Conservation (phyloP, 768 basidiomycete genomes). For the Rhodotorula toruloides region DNA sequence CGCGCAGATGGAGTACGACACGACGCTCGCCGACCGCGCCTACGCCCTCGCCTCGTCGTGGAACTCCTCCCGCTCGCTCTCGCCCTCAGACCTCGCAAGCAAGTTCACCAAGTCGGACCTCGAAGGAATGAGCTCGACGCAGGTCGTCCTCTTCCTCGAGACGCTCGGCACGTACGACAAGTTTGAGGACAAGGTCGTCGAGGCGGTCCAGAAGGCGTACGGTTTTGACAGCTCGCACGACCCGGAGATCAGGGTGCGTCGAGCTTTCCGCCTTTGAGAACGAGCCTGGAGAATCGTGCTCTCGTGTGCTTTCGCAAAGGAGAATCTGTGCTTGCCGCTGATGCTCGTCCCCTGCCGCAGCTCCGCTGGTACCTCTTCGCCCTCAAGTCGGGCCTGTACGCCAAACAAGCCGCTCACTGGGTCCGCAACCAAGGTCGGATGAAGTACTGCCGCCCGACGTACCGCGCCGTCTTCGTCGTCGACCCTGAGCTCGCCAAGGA, state of each 20-base stretch:
- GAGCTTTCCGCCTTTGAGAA: conserved; percentile 19
- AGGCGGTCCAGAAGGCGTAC: conserved; percentile 42
- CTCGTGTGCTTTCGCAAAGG: not conserved
- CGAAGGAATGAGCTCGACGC: conserved; percentile 44
- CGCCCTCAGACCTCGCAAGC: conserved; percentile 17
- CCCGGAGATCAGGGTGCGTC: conserved; percentile 47
- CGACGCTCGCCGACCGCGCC: conserved; percentile 38
- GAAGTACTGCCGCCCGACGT: conserved; percentile 12
- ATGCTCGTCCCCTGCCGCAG: conserved; percentile 17
- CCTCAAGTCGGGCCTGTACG: conserved; percentile 45
- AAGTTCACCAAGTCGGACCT: conserved; percentile 46
- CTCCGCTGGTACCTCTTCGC: conserved; percentile 36
- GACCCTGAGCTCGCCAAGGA: conserved; percentile 46
- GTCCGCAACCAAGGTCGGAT: conserved; percentile 10
- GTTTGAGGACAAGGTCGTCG: conserved; percentile 24
- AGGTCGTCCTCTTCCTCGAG: conserved; percentile 50
- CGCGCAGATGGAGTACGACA: conserved; percentile 41
- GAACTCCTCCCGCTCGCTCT: conserved; percentile 39
- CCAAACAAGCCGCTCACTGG: conserved; percentile 43
- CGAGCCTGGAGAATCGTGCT: too few species aligned
- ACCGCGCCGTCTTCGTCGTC: conserved; percentile 44
- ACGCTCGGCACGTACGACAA: conserved; percentile 34
- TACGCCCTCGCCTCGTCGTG: conserved; percentile 48
- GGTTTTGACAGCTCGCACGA: conserved; percentile 42
- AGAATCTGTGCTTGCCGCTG: not conserved